A percentile compares a stretch with the other conserved stretches of the same genome.
Evolutionary conservation across 83 land plant genomes (phyloP).

Genomic region (Larix sibirica): DNA sequence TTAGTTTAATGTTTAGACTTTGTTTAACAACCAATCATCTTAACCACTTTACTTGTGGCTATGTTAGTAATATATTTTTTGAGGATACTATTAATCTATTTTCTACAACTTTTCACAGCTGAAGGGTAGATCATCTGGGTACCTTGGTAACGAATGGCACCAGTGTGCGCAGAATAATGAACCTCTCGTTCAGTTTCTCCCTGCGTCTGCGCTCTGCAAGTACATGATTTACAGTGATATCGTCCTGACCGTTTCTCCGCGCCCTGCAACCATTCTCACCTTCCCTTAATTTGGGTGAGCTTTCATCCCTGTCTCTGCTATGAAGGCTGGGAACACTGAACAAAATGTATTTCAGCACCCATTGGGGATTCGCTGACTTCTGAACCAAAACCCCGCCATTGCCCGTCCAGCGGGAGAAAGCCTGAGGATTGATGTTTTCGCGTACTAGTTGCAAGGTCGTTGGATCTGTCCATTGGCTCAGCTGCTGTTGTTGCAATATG

Average conservation of each 20-base stretch:
- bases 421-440: slow-evolving; percentile 1
- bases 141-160: slow-evolving; percentile 88
- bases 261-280: slow-evolving; percentile 19
- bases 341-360: slow-evolving; percentile 52
- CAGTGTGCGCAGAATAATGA: slow-evolving; percentile 67
- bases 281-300: slow-evolving; percentile 33
- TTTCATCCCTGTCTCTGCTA: slow-evolving; percentile 36
- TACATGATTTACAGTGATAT: slow-evolving; percentile 74
- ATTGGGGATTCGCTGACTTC: slow-evolving; percentile 27
- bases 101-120: no score
- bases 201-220: slow-evolving; percentile 78
- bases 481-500: slow-evolving; percentile 36
- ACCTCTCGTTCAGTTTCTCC: slow-evolving; percentile 86
- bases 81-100: no score
- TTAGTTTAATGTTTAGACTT: no score
- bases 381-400: slow-evolving; percentile 17
- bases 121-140: not conserved
- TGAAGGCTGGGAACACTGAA: slow-evolving; percentile 47
- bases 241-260: slow-evolving; percentile 56
- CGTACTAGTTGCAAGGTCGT: slow-evolving; percentile 10
- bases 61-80: no score
- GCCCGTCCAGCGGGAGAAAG: slow-evolving; percentile 47
- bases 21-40: no score
- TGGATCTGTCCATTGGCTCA: slow-evolving; percentile 23
- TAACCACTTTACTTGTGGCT: no score